Conservation (phyloP, 352 stramenopile genomes). For the Phytophthora hybrid region DNA sequence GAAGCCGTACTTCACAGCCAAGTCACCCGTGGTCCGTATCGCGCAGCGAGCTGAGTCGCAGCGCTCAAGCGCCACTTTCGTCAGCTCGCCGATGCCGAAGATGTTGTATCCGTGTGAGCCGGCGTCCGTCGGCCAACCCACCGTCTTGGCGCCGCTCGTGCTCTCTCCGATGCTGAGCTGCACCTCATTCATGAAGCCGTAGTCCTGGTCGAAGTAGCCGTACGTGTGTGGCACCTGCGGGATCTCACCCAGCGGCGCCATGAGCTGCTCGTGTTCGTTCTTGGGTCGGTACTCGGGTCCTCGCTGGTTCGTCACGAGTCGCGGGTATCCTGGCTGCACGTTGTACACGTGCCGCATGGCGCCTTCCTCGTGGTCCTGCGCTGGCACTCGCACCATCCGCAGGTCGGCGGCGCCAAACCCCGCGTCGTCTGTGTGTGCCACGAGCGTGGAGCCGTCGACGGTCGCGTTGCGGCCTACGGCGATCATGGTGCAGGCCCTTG, state of each 20-base stretch:
- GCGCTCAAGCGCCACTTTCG: constrained; percentile 92
- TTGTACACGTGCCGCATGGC: constrained; percentile 72
- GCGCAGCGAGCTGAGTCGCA: constrained; percentile 87
- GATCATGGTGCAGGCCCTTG: constrained; percentile 88
- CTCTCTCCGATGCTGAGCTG: constrained; percentile 95
- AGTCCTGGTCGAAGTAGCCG: constrained; percentile 95
- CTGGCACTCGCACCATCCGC: constrained; percentile 92
- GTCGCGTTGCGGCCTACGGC: constrained; percentile 83
- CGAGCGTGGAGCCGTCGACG: constrained; percentile 86
- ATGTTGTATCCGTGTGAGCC: constrained; percentile 83
- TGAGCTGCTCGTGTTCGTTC: constrained; percentile 41
- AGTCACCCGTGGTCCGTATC: constrained; percentile 92
- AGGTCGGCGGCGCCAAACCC: constrained; percentile 89
- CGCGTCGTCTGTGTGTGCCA: constrained; percentile 91
- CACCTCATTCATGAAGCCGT: constrained; percentile 96
- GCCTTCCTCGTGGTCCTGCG: constrained; percentile 62
- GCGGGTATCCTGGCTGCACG: constrained; percentile 74
- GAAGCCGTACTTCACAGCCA: constrained; percentile 95
- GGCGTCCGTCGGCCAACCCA: constrained; percentile 71
- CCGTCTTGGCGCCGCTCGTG: constrained; percentile 89
- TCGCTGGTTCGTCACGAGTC: constrained; percentile 73
- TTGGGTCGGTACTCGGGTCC: constrained; percentile 73
- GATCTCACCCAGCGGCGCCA: constrained; percentile 84
- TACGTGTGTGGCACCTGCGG: constrained; percentile 92
- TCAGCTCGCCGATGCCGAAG: constrained; percentile 92